These are phyloP conservation scores for Crassisporium funariophilum DNA, from an alignment of 768 basidiomycete species.

Conservation along the genomic window DNA sequence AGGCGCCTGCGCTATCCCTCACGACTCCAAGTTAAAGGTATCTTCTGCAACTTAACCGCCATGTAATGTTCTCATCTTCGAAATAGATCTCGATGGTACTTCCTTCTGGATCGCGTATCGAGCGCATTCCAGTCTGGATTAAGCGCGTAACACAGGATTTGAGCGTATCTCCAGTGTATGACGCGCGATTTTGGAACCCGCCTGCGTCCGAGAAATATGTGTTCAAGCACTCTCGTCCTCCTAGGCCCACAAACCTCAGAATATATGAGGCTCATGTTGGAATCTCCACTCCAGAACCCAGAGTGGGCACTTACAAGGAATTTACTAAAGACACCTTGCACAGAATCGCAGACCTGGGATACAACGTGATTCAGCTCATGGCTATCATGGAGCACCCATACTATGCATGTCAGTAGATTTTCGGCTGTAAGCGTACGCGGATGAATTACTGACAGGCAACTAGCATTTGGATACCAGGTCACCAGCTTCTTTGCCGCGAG, in stretches of 20 bases:
- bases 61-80: neutral
- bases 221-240: slow-evolving; percentile 79
- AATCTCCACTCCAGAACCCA: slow-evolving; percentile 84
- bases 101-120: slow-evolving; percentile 78
- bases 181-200: slow-evolving; percentile 99
- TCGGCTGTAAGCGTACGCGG: neutral
- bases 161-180: slow-evolving; percentile 85
- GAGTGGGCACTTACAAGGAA: slow-evolving; percentile 95
- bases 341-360: slow-evolving; percentile 88
- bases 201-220: slow-evolving; percentile 67
- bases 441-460: slow-evolving; percentile 9
- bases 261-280: slow-evolving; percentile 99
- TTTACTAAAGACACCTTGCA: slow-evolving; percentile 85
- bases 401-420: slow-evolving; percentile 78
- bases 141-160: slow-evolving; percentile 95
- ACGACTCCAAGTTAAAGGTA: slow-evolving; percentile 95
- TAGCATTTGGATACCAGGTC: slow-evolving; percentile 98
- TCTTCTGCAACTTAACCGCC: slow-evolving; percentile 12
- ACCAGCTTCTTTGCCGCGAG: slow-evolving; percentile 97
- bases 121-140: slow-evolving; percentile 94
- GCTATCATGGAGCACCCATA: slow-evolving; percentile 98
- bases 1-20: slow-evolving; percentile 83
- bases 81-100: slow-evolving; percentile 87
- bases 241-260: slow-evolving; percentile 63
- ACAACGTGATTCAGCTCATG: slow-evolving; percentile 98